Base-by-base conservation (phyloP, 345 rosid genomes). In the Boechera stricta region DNA sequence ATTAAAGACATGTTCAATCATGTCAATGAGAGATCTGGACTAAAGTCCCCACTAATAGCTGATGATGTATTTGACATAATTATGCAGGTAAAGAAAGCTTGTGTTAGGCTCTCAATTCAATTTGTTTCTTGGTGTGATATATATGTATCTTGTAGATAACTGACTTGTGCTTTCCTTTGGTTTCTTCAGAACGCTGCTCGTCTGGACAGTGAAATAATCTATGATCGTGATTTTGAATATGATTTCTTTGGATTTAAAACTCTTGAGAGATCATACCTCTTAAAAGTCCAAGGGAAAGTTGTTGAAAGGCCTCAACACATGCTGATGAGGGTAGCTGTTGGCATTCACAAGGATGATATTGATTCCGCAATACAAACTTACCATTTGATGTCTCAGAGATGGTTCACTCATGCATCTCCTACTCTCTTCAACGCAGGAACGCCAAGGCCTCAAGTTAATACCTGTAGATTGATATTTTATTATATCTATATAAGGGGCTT, bases 351-450 rank as follows among this genome's bases (percentile, higher is more conserved):
- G 66, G 87, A 86, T 73, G 92, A 91, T 64, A 81, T 89, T 74
- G 97, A 89, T 64, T 89, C 95, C 59, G 89, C 59, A 3, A 80
- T 93, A 78, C 81, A 77, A 77, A 91, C 98, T 13, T 93, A 93
- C 76, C 98, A 91, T 72, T 79, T 89, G 85, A 93, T 93, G 97
- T 91, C 97, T 67, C 98, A 93, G 38, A 77, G 98, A 44, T 91
- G 95, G 98, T 93, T 93, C 80, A 93, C 97, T 72, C 98, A 91
- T 87, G 98, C 98, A 49, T 89, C 97, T 62, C 97, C 98, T 44
- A 93, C 97, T 10, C 96, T 93, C 68, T 93, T 91, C 77, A 93
- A 93, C 75, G 92, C 91, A 10, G 95, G 98, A 41, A 93, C 97
- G 12, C 97, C 96, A 55, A 91, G 91, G 81, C 90, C 97, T 12